phyloP scores from a whole-genome alignment of 768 basidiomycete species.

The Tubosaeta sp. region DNA sequence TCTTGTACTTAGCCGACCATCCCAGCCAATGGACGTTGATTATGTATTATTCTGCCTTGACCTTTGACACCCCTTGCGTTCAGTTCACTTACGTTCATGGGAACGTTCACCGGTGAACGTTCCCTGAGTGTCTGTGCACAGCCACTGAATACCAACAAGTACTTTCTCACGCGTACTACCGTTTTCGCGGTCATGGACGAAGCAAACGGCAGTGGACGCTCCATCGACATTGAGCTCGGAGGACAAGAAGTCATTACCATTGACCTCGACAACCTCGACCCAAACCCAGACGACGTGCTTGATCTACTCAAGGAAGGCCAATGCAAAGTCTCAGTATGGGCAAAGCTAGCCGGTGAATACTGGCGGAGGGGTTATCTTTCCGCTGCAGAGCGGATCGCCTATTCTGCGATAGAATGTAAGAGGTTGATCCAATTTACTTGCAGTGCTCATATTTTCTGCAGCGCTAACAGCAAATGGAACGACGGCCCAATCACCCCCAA shows the following conservation, averaged over 20 bases:
- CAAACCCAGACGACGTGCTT: slow-evolving; percentile 69
- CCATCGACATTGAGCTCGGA: slow-evolving; percentile 74
- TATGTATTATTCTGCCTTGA: background rate
- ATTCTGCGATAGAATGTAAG: slow-evolving; percentile 63
- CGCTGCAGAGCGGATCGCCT: slow-evolving; percentile 73
- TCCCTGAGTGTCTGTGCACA: background rate
- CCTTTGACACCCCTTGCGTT: too few relatives aligned
- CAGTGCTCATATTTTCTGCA: slow-evolving; percentile 22
- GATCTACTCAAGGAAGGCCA: slow-evolving; percentile 69
- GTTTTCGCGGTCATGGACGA: slow-evolving; percentile 16
- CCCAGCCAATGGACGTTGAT: background rate
- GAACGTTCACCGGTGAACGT: too few relatives aligned
- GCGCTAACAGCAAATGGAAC: slow-evolving; percentile 51
- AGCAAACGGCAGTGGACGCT: slow-evolving; percentile 18
- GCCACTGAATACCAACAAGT: background rate
- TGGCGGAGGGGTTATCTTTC: slow-evolving; percentile 74
- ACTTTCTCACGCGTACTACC: background rate
- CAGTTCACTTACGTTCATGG: too few relatives aligned
- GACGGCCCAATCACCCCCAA: slow-evolving; percentile 55
- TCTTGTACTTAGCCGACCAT: background rate
- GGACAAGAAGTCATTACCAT: slow-evolving; percentile 86
- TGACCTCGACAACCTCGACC: slow-evolving; percentile 83
- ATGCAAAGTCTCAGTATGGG: slow-evolving; percentile 73
- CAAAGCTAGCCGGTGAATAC: slow-evolving; percentile 82
- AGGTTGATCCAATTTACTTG: slow-evolving; percentile 1